These are phyloP conservation scores for Sugiyamaella chiloensis DNA, from an alignment of 805 yeast species.

Conservation along the genomic window DNA sequence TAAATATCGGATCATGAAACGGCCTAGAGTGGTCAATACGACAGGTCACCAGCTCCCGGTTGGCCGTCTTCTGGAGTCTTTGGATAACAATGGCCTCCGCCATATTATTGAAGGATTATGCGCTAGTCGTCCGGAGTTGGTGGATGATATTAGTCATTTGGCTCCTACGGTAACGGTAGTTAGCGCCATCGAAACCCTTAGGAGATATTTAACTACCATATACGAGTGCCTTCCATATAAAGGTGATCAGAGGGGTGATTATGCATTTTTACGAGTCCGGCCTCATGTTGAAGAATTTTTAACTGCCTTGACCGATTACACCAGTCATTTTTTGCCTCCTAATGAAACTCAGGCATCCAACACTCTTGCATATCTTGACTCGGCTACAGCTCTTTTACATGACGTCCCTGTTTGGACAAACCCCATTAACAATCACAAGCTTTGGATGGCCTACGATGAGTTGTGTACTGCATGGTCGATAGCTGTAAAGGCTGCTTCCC, in stretches of 20 bases:
- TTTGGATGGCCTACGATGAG: constrained; percentile 56
- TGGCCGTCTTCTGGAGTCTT: constrained; percentile 61
- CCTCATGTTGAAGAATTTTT: constrained; percentile 66
- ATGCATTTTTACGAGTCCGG: constrained; percentile 71
- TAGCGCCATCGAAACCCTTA: constrained; percentile 50
- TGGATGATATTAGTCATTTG: constrained; percentile 44
- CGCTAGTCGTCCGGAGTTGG: constrained; percentile 59
- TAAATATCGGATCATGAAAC: constrained; percentile 6
- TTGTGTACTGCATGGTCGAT: constrained; percentile 56
- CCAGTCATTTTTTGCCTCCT: constrained; percentile 70
- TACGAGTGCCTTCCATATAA: constrained; percentile 63
- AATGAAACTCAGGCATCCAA: constrained; percentile 51
- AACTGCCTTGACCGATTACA: constrained; percentile 68
- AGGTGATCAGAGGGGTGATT: constrained; percentile 69
- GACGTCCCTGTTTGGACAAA: constrained; percentile 65
- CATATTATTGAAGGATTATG: constrained; percentile 51
- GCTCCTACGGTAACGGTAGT: constrained; percentile 59
- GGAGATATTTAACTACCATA: constrained; percentile 43
- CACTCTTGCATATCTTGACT: constrained; percentile 61
- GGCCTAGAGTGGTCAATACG: constrained; percentile 28
- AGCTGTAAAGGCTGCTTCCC: constrained; percentile 39
- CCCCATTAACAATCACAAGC: constrained; percentile 40
- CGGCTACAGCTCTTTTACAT: constrained; percentile 56
- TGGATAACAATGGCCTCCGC: constrained; percentile 57
- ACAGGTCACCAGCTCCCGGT: constrained; percentile 57